A percentile compares a stretch with the other conserved stretches of the same genome.
Evolutionary conservation across 2,329 filamentous ascomycete genomes (phyloP).

Genomic region (Biscogniauxia sp.): DNA sequence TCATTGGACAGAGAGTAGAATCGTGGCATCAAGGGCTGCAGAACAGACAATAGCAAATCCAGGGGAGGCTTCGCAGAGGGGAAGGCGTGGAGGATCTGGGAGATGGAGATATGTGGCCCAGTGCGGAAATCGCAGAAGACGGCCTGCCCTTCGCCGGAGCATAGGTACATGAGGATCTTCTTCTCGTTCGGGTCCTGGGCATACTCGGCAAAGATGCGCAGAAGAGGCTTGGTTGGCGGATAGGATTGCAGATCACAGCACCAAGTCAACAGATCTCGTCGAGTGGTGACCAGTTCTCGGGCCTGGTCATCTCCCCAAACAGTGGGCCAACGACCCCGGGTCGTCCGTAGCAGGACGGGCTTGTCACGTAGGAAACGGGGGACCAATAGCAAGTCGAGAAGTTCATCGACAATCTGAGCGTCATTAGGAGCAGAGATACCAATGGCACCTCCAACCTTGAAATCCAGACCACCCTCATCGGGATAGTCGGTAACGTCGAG

Average conservation of each 20-base stretch:
- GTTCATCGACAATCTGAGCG: constrained; percentile 70
- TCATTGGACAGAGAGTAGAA: constrained; percentile 99
- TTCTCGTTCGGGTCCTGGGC: constrained; percentile 77
- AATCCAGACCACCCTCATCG: constrained; percentile 78
- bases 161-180: constrained; percentile 83
- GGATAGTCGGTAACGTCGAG: constrained; percentile 96
- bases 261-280: constrained; percentile 91
- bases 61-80: constrained; percentile 87
- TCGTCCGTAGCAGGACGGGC: constrained; percentile 75
- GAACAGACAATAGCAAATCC: constrained; percentile 72
- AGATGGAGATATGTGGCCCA: constrained; percentile 78
- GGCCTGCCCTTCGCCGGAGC: constrained; percentile 85
- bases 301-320: constrained; percentile 93
- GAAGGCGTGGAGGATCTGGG: constrained; percentile 87
- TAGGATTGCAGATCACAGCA: constrained; percentile 92
- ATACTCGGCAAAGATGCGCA: constrained; percentile 83
- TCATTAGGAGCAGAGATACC: constrained; percentile 90
- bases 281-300: constrained; percentile 83
- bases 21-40: constrained; percentile 90
- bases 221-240: constrained; percentile 81
- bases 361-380: constrained; percentile 82
- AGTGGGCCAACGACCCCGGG: constrained; percentile 86
- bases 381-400: constrained; percentile 78
- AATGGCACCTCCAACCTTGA: constrained; percentile 94
- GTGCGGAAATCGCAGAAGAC: constrained; percentile 94